Base-by-base conservation (phyloP, 1,284 basidiomycete genomes). In the Moniliophthora roreri region DNA sequence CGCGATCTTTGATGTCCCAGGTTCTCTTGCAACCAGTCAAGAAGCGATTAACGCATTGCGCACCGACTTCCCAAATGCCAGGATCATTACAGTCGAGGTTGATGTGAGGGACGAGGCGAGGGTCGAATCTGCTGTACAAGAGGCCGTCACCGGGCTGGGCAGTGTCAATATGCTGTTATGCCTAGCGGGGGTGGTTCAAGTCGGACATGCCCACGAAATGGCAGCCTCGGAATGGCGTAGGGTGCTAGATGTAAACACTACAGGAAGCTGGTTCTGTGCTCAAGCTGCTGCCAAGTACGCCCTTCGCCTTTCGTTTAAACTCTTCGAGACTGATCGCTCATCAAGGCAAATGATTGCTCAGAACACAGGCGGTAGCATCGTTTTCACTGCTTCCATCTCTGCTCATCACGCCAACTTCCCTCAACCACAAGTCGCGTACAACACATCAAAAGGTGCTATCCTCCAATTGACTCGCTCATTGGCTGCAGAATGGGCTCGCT, bases 341-440 rank as follows among this genome's bases (percentile, higher is more conserved):
- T 41, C 2, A 50, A 74, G 73, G 45, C 64, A 70, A 46, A 77
- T 77, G 76, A 69, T 77, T 28, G 57, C 65, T 16, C 72, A 74
- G 56, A 64, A 63, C 4, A 67, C 63, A 0, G 71, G 70, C 5
- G 74, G 75, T 8, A 70, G 69, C 56, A 74, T 77, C 55, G 58
- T 77, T 41, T 70, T 78, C 52, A 69, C 65, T 1, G 69, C 74
- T 1, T 78, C 74, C 21, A 72, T 75, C 52, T 75, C 73, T 20
- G 76, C 61, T 1, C 73, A 75, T 53, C 59, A 53, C 9, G 68
- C 71, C 50, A 67, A 74, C 56, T 76, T 71, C 52, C 76, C 74
- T 15, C 68, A 74, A 50, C 70, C 70, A 16, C 71, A 76, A 53
- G 61, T 71, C 9, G 65, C 64, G 1, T 72, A 72, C 53, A 69